phyloP scores from a whole-genome alignment of 345 rosid species.

The Salix caprea region DNA sequence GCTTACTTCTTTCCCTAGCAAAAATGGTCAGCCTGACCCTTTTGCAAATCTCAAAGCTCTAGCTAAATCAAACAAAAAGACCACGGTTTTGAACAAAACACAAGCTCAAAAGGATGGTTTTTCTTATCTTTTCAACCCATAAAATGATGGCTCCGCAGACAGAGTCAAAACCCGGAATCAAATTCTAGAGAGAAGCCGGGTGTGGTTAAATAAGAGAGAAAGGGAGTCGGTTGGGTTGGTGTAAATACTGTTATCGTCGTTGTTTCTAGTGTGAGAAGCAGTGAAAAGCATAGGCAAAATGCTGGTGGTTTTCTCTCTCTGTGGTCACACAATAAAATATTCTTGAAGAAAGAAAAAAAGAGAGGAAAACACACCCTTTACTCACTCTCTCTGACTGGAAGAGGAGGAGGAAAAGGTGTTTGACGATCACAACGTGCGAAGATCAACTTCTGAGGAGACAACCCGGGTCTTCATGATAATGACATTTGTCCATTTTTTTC shows the following conservation, averaged over 20 bases:
- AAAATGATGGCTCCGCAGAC: background rate
- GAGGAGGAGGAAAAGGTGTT: background rate
- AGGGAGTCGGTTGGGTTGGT: constrained; percentile 23
- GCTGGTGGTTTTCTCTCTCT: constrained; percentile 17
- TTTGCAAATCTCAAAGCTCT: constrained; percentile 16
- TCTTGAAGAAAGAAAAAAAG: background rate
- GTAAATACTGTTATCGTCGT: constrained; percentile 8
- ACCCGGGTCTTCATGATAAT: constrained; percentile 33
- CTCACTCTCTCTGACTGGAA: background rate
- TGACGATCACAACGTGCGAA: constrained; percentile 51
- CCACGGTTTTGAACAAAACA: background rate
- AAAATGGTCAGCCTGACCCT: background rate
- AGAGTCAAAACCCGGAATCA: background rate
- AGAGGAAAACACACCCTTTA: background rate
- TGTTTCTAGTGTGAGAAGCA: constrained; percentile 15
- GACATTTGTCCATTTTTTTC: constrained; percentile 18
- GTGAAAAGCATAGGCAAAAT: constrained; percentile 16
- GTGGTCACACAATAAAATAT: background rate
- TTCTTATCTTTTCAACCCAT: background rate
- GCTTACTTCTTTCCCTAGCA: background rate
- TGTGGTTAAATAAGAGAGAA: background rate
- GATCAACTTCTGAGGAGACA: constrained; percentile 57
- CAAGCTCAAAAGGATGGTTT: background rate
- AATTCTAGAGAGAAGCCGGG: background rate
- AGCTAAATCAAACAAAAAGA: constrained; percentile 22